phyloP scores from a whole-genome alignment of 768 basidiomycete genomes.

The Lyophyllum atratum region DNA sequence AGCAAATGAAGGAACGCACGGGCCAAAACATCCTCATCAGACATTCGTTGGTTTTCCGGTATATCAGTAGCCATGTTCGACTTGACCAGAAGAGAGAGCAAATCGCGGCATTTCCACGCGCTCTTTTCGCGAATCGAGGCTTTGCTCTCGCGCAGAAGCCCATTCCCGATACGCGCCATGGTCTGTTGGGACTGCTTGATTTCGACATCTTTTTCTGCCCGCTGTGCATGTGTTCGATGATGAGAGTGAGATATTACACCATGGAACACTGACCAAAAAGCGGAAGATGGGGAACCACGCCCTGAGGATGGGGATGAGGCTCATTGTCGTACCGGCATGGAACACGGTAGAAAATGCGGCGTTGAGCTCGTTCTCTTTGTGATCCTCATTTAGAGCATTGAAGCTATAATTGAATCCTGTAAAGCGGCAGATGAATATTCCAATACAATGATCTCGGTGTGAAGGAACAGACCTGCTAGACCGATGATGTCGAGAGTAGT shows the following conservation, averaged over 20 bases:
- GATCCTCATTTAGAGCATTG: constrained; percentile 22
- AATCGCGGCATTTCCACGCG: constrained; percentile 40
- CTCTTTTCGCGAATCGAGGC: constrained; percentile 17
- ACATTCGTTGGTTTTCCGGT: constrained; percentile 20
- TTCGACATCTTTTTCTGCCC: neutral
- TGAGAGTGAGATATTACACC: neutral
- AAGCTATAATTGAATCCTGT: constrained; percentile 31
- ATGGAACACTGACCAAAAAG: constrained; percentile 30
- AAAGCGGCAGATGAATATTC: constrained; percentile 26
- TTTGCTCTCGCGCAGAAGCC: constrained; percentile 47
- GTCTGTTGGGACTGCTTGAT: neutral
- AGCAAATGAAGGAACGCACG: constrained; percentile 5
- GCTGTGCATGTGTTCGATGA: neutral
- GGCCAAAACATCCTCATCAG: constrained; percentile 20
- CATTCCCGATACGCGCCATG: constrained; percentile 42
- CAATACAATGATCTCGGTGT: constrained; percentile 20
- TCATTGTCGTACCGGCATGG: constrained; percentile 35
- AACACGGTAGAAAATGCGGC: constrained; percentile 49
- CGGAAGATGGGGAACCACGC: constrained; percentile 33
- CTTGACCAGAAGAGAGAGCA: constrained; percentile 45
- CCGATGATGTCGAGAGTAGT: constrained; percentile 80
- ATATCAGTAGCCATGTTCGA: constrained; percentile 55
- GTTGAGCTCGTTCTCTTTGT: constrained; percentile 44
- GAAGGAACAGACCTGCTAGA: constrained; percentile 54
- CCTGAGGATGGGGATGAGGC: constrained; percentile 26